Conservation (phyloP, 2,329 filamentous ascomycete species). For the Geosmithia flava region DNA sequence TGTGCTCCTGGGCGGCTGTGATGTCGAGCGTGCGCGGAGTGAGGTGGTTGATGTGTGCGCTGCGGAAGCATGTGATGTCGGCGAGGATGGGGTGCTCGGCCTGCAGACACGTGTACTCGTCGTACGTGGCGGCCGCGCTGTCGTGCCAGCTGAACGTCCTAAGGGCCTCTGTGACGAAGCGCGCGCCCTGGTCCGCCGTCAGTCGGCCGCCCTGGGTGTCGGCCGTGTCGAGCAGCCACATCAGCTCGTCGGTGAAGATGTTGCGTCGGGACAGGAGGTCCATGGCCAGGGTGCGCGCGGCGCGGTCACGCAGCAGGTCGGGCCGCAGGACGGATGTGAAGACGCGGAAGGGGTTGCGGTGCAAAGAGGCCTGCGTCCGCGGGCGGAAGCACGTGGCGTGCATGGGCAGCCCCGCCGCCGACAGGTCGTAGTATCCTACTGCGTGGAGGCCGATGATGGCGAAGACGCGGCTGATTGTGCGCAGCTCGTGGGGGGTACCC, state of each 20-base stretch:
- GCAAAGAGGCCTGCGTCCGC: constrained; percentile 15
- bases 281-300: constrained; percentile 16
- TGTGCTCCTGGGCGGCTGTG: constrained; percentile 25
- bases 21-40: constrained; percentile 39
- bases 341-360: constrained; percentile 28
- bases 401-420: constrained; percentile 31
- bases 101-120: constrained; percentile 27
- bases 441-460: constrained; percentile 32
- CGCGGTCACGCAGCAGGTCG: constrained; percentile 21
- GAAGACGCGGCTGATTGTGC: constrained; percentile 29
- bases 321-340: constrained; percentile 24
- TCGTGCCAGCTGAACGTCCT: constrained; percentile 35
- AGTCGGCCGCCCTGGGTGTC: constrained; percentile 17
- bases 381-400: constrained; percentile 40
- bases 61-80: constrained; percentile 28
- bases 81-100: constrained; percentile 33
- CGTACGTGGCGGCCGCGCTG: constrained; percentile 22
- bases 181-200: constrained; percentile 13
- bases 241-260: constrained; percentile 26
- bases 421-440: constrained; percentile 39
- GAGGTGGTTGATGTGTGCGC: constrained; percentile 39
- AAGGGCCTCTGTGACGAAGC: constrained; percentile 29
- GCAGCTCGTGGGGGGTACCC: constrained; percentile 29
- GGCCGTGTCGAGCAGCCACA: constrained; percentile 20
- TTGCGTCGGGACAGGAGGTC: constrained; percentile 21